A percentile compares a stretch with the other conserved stretches of the same genome.
phyloP scores from a whole-genome alignment of 2,329 filamentous ascomycete genomes.

The Xylariaceae sp. region DNA sequence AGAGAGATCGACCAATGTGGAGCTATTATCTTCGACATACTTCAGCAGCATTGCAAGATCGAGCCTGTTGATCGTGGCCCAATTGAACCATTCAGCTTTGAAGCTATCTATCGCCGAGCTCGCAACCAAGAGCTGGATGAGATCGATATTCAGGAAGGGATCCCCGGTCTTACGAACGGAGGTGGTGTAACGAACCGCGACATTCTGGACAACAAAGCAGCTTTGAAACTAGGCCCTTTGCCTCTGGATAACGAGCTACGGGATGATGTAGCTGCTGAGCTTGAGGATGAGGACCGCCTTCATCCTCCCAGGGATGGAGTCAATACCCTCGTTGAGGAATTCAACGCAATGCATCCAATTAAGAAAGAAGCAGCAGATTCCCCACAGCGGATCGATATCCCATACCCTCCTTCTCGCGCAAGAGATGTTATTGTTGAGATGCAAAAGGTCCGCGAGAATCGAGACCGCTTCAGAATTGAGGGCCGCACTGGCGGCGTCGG shows the following conservation, averaged over 20 bases:
- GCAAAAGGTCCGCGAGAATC: conserved; percentile 86
- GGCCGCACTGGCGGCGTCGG: conserved; percentile 78
- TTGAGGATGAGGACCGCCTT: conserved; percentile 79
- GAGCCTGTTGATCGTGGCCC: conserved; percentile 58
- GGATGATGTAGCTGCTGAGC: conserved; percentile 79
- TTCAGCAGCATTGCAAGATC: conserved; percentile 58
- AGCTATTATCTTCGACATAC: conserved; percentile 68
- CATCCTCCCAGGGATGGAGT: conserved; percentile 69
- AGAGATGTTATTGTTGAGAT: conserved; percentile 93
- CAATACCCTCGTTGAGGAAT: conserved; percentile 76
- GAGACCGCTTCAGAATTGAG: conserved; percentile 87
- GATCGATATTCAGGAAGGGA: conserved; percentile 60
- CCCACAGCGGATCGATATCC: conserved; percentile 73
- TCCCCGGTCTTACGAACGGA: conserved; percentile 52
- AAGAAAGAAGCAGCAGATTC: conserved; percentile 90
- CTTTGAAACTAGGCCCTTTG: conserved; percentile 73
- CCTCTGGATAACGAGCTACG: conserved; percentile 80
- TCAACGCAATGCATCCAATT: conserved; percentile 71
- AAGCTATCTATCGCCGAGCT: conserved; percentile 56
- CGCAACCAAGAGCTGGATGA: conserved; percentile 61
- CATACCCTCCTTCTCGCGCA: conserved; percentile 81
- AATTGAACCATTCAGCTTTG: conserved; percentile 60
- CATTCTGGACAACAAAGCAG: conserved; percentile 51
- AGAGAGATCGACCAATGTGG: conserved; percentile 80
- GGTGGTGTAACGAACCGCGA: conserved; percentile 60